Conservation (phyloP, 2,329 filamentous ascomycete genomes). For the Diplodia intermedia region DNA sequence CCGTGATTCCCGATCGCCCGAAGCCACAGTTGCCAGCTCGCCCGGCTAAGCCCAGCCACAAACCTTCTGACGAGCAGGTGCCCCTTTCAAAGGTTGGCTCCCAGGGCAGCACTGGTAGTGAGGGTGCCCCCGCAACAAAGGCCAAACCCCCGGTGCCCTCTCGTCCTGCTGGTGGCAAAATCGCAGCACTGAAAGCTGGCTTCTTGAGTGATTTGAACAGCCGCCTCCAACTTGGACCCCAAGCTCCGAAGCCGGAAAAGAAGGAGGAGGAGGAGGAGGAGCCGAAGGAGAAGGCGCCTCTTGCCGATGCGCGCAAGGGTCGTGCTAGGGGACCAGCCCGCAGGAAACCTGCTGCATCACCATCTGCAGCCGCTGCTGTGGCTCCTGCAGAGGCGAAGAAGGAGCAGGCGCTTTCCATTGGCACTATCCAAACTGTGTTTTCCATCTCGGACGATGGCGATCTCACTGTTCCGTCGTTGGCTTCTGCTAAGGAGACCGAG, state of each 20-base stretch:
- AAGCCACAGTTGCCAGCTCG: constrained; percentile 70
- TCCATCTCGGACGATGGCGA: constrained; percentile 45
- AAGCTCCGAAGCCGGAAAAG: constrained; percentile 75
- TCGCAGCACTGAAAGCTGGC: constrained; percentile 86
- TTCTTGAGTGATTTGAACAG: constrained; percentile 95
- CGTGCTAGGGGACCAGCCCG: constrained; percentile 86
- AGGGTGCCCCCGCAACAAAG: constrained; percentile 61
- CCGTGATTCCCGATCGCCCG: constrained; percentile 63
- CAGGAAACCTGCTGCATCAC: constrained; percentile 65
- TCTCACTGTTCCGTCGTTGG: constrained; percentile 41
- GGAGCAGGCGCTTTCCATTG: constrained; percentile 6
- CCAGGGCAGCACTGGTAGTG: constrained; percentile 36
- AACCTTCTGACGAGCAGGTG: constrained; percentile 42
- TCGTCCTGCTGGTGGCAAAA: constrained; percentile 81
- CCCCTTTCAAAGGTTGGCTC: constrained; percentile 48
- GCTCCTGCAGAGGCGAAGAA: not conserved
- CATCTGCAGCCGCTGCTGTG: constrained; percentile 47
- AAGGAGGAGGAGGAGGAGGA: constrained; percentile 58
- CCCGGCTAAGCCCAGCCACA: constrained; percentile 59
- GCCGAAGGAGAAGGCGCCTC: constrained; percentile 75
- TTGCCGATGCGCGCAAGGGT: constrained; percentile 88
- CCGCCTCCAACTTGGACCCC: constrained; percentile 84
- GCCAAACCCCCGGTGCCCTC: constrained; percentile 84
- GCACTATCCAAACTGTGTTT: constrained; percentile 41
- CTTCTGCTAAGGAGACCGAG: constrained; percentile 7